A percentile compares a stretch with the other conserved stretches of the same genome.
These are phyloP conservation scores for Kodamaea jinghongensis DNA, from an alignment of 805 yeast genomes.

Conservation along the genomic window DNA sequence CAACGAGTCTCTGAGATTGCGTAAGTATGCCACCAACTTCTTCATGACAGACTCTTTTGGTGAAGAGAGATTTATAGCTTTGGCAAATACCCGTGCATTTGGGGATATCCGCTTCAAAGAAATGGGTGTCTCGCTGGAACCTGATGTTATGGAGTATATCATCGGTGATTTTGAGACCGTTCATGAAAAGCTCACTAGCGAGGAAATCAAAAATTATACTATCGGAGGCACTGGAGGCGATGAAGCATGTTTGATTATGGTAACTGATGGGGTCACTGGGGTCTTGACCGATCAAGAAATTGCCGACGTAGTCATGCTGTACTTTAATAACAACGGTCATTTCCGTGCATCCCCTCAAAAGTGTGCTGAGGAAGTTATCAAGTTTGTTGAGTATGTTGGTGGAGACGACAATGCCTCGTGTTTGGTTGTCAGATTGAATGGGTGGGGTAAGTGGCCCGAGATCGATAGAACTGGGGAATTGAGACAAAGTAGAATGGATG, in stretches of 20 bases:
- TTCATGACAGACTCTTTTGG: conserved; percentile 90
- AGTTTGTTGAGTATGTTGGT: conserved; percentile 80
- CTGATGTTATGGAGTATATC: conserved; percentile 70
- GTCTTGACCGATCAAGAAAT: conserved; percentile 85
- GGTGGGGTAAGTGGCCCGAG: conserved; percentile 95
- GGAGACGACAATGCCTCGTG: conserved; percentile 98
- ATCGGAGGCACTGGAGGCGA: conserved; percentile 66
- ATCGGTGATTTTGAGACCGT: conserved; percentile 53
- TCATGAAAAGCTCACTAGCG: conserved; percentile 36
- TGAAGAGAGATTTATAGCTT: conserved; percentile 75
- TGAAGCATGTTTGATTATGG: conserved; percentile 79
- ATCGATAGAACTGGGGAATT: conserved; percentile 78
- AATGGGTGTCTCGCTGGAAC: conserved; percentile 88
- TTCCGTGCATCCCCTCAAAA: conserved; percentile 75
- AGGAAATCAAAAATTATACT: conserved; percentile 35
- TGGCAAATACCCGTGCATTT: conserved; percentile 91
- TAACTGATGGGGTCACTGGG: conserved; percentile 87
- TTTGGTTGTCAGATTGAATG: conserved; percentile 69
- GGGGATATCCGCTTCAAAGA: conserved; percentile 83
- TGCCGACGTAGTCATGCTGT: conserved; percentile 77
- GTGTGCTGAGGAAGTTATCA: conserved; percentile 81
- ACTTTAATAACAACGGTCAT: conserved; percentile 61
- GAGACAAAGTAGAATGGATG: conserved; percentile 67
- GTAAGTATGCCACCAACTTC: conserved; percentile 57
- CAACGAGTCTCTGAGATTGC: conserved; percentile 68